Evolutionary conservation across 208 protist species (phyloP).

Genomic region (Kentomonas sorsogonicus): DNA sequence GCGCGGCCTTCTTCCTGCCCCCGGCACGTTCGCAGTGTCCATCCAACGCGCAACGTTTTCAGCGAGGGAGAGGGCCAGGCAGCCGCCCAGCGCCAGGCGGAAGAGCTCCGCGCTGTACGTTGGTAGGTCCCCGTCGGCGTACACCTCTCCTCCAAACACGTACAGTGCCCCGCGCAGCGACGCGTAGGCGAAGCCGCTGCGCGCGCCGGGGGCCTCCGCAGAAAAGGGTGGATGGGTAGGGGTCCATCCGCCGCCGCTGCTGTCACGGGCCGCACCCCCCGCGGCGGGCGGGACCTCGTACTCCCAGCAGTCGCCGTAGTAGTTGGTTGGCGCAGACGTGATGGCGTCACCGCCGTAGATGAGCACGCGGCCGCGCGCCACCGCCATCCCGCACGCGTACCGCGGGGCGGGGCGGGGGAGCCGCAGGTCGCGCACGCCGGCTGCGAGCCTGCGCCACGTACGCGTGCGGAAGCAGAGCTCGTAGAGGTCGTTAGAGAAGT

Average conservation of each 20-base stretch:
- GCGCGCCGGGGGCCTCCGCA: constrained; percentile 28
- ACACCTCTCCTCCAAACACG: constrained; percentile 62
- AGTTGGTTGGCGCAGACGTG: constrained; percentile 20
- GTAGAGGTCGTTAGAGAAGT: constrained; percentile 51
- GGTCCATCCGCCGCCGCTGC: constrained; percentile 19
- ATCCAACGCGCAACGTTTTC: constrained; percentile 40
- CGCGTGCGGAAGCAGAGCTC: constrained; percentile 37
- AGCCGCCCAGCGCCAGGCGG: constrained; percentile 46
- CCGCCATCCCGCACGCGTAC: constrained; percentile 50
- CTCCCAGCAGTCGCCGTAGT: constrained; percentile 76
- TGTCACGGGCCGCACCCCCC: no score
- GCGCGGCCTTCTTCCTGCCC: not conserved
- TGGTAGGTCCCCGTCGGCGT: constrained; percentile 12
- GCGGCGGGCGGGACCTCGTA: constrained; percentile 20
- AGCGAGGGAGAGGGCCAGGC: constrained; percentile 28
- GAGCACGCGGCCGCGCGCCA: constrained; percentile 38
- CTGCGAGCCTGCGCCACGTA: constrained; percentile 21
- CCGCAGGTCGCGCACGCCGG: not conserved
- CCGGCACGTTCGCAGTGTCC: no score
- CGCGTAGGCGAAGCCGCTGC: constrained; percentile 53
- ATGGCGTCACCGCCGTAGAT: constrained; percentile 78
- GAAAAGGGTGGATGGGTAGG: not conserved
- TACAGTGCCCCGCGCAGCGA: constrained; percentile 51
- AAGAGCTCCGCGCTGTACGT: constrained; percentile 54
- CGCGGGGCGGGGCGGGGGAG: constrained; percentile 25